Percentiles rank a stretch among this genome's conserved stretches.
Conservation (phyloP, 176 grass and related monocot species). For the Triticum turgidum region DNA sequence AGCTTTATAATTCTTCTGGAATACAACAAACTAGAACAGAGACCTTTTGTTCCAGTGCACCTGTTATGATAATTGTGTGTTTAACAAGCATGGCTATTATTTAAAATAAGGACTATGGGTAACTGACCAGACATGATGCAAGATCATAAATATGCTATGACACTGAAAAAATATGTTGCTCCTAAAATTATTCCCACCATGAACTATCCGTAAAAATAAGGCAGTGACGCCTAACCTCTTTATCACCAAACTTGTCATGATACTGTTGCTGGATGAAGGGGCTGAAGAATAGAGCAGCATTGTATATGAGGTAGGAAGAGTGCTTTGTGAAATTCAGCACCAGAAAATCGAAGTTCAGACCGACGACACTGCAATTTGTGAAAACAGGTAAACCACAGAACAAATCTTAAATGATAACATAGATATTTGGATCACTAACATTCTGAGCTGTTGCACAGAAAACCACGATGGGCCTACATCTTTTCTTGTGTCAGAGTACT, state of each 20-base stretch:
- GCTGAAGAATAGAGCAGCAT: conserved; percentile 79
- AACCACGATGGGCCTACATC: background rate
- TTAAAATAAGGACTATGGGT: background rate
- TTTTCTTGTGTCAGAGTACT: too few species aligned
- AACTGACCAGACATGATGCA: background rate
- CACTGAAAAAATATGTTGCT: background rate
- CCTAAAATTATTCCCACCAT: background rate
- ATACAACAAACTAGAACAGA: background rate
- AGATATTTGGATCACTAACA: background rate
- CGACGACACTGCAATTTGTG: conserved; percentile 72
- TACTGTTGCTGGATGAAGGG: conserved; percentile 74
- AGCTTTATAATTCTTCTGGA: too few species aligned
- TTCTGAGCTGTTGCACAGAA: background rate
- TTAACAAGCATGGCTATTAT: background rate
- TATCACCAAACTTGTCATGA: conserved; percentile 74
- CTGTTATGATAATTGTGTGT: background rate
- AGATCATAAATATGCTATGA: background rate
- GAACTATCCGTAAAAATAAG: conserved; percentile 5
- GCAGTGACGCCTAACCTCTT: conserved; percentile 56
- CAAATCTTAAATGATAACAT: background rate
- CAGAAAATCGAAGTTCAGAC: conserved; percentile 92
- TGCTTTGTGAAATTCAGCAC: conserved; percentile 95
- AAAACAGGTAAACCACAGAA: conserved; percentile 24
- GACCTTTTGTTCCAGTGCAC: background rate
- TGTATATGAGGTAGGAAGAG: conserved; percentile 94